phyloP scores from a whole-genome alignment of 1,284 basidiomycete species.

The Polyporus tsugae region DNA sequence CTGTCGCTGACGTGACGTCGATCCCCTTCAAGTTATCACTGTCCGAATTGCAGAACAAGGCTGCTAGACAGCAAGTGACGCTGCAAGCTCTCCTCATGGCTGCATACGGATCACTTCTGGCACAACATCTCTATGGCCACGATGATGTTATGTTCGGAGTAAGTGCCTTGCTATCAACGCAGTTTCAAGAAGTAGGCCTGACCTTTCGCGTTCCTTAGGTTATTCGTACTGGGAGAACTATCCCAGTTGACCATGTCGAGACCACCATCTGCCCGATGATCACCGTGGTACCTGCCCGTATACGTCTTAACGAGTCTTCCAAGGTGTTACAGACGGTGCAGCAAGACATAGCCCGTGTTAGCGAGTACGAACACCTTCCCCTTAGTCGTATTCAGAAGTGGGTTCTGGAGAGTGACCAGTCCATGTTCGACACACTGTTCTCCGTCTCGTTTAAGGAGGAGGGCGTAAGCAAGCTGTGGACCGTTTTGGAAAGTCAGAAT shows the following conservation, averaged over 20 bases:
- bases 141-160: slow-evolving; percentile 56
- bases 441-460: slow-evolving; percentile 51
- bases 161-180: slow-evolving; percentile 27
- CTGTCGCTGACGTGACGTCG: slow-evolving; percentile 32
- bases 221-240: slow-evolving; percentile 56
- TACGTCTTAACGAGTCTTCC: slow-evolving; percentile 42
- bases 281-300: slow-evolving; percentile 52
- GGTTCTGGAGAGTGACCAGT: slow-evolving; percentile 46
- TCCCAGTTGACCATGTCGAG: slow-evolving; percentile 50
- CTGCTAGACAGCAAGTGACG: slow-evolving; percentile 49
- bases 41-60: slow-evolving; percentile 43
- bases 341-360: slow-evolving; percentile 46
- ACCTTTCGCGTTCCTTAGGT: slow-evolving; percentile 41
- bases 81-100: slow-evolving; percentile 53
- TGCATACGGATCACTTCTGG: slow-evolving; percentile 48
- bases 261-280: slow-evolving; percentile 51
- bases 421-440: slow-evolving; percentile 54
- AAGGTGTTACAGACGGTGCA: slow-evolving; percentile 48
- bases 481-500: slow-evolving; percentile 47
- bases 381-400: slow-evolving; percentile 56
- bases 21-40: slow-evolving; percentile 40
- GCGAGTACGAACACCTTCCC: slow-evolving; percentile 53
- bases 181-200: background rate
- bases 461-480: slow-evolving; percentile 37
- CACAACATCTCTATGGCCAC: slow-evolving; percentile 35